Conservation (phyloP, 2,329 filamentous ascomycete species). For the Claviceps spartinae region DNA sequence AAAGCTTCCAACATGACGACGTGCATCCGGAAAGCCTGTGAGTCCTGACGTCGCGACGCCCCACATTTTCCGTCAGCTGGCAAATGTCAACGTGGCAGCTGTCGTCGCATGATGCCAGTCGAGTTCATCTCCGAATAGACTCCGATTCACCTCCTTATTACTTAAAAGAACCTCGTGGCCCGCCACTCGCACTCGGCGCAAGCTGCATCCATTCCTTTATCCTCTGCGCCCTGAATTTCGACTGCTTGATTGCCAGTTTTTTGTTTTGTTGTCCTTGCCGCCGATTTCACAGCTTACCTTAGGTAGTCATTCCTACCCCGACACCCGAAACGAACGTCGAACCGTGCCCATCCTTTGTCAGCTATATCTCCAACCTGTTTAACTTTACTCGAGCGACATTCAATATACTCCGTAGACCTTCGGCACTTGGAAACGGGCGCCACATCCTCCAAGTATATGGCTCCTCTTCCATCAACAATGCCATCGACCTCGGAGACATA, state of each 20-base stretch:
- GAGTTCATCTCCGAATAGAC: background rate
- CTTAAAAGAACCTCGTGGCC: too few species aligned
- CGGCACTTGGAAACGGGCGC: too few species aligned
- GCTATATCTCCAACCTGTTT: too few species aligned
- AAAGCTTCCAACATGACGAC: too few species aligned
- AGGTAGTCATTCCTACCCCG: background rate
- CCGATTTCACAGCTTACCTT: background rate
- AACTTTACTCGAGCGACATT: too few species aligned
- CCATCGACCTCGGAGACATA: background rate
- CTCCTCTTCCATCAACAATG: background rate
- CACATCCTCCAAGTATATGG: background rate
- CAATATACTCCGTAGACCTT: too few species aligned
- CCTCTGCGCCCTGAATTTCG: background rate
- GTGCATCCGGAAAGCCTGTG: background rate
- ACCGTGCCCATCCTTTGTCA: too few species aligned
- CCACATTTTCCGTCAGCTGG: background rate
- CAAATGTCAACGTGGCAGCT: constrained; percentile 3
- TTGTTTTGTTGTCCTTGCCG: too few species aligned
- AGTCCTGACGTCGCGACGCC: background rate
- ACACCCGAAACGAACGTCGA: too few species aligned
- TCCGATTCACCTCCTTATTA: too few species aligned
- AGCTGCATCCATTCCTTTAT: background rate
- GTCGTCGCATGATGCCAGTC: background rate
- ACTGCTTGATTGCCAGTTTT: too few species aligned
- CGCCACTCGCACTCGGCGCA: background rate